Evolutionary conservation across 1,284 basidiomycete species (phyloP).

Genomic region (Tylopilus sp.): DNA sequence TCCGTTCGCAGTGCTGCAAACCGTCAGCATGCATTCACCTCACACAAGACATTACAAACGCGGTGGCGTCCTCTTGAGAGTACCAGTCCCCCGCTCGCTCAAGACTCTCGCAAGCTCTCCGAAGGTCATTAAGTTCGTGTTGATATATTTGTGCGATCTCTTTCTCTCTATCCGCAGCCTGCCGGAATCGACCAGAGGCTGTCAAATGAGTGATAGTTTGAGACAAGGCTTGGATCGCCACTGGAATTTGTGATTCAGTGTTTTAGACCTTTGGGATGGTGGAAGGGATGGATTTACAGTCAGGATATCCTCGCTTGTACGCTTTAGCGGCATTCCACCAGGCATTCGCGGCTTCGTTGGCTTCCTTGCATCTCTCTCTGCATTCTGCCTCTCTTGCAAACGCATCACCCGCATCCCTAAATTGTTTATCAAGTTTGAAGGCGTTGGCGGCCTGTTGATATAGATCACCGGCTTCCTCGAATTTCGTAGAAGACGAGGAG

Average conservation of each 20-base stretch:
- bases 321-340: conserved; percentile 97
- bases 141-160: conserved; percentile 94
- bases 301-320: conserved; percentile 85
- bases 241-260: conserved; percentile 44
- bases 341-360: conserved; percentile 91
- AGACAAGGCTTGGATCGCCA: conserved; percentile 87
- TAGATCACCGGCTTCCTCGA: conserved; percentile 91
- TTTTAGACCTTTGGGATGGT: conserved; percentile 1
- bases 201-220: conserved; percentile 86
- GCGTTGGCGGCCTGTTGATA: conserved; percentile 94
- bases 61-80: conserved; percentile 91
- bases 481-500: conserved; percentile 76
- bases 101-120: conserved; percentile 86
- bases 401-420: conserved; percentile 87
- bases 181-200: conserved; percentile 87
- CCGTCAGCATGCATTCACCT: conserved; percentile 7
- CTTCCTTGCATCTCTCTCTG: conserved; percentile 81
- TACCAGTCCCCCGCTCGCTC: conserved; percentile 98
- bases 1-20: conserved; percentile 83
- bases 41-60: conserved; percentile 51
- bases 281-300: conserved; percentile 47
- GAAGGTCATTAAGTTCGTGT: conserved; percentile 71
- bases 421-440: conserved; percentile 92
- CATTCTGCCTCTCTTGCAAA: conserved; percentile 91
- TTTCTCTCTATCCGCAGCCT: conserved; percentile 97